A percentile compares a stretch with the other conserved stretches of the same genome.
Evolutionary conservation across 2,329 filamentous ascomycete genomes (phyloP).

Genomic region (Colletotrichum noveboracense): DNA sequence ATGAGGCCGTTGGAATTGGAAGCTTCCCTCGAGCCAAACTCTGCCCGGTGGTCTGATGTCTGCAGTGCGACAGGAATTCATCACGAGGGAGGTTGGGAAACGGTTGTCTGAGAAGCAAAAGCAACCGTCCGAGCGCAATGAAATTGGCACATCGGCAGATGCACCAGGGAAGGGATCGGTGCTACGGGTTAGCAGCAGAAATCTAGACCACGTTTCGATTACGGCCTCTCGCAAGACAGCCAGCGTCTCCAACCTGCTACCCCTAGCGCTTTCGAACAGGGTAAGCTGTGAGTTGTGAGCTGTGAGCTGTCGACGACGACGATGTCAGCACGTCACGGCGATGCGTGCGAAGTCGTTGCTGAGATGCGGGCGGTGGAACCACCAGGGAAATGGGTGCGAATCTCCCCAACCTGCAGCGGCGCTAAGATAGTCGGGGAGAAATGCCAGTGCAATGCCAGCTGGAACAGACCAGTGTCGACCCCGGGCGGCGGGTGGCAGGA

Average conservation of each 20-base stretch:
- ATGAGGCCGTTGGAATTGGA: background rate
- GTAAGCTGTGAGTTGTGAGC: background rate
- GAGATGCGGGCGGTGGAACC: background rate
- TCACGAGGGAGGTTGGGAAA: slow-evolving; percentile 12
- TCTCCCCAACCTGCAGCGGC: background rate
- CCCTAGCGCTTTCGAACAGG: background rate
- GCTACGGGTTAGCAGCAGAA: background rate
- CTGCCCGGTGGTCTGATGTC: background rate
- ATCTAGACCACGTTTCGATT: background rate
- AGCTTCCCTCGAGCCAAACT: background rate
- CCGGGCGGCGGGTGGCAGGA: background rate
- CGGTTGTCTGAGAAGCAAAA: slow-evolving; percentile 14
- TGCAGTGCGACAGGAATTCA: background rate
- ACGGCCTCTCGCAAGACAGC: background rate
- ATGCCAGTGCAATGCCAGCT: slow-evolving; percentile 3
- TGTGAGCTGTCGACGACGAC: background rate
- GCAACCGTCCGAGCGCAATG: background rate
- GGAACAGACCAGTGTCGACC: background rate
- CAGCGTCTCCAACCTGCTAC: background rate
- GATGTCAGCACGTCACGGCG: background rate
- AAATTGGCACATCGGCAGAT: background rate
- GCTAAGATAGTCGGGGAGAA: background rate
- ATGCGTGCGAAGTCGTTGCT: background rate
- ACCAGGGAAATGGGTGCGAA: background rate
- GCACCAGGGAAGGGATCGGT: background rate